Conservation (phyloP, 78 protist species). For the Dictyostelium capitatum region DNA sequence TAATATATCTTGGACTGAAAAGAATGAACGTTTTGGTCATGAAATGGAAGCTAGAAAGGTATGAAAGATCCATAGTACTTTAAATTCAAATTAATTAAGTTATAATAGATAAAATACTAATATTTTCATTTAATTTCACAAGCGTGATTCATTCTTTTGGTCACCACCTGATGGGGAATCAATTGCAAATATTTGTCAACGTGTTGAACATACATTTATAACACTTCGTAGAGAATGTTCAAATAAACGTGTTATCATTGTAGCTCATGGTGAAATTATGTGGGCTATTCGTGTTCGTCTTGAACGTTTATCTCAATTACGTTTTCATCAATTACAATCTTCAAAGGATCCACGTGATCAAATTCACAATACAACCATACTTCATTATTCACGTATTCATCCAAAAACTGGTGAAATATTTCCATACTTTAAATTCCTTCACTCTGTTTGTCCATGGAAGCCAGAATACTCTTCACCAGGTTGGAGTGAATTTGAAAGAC, state of each 20-base stretch:
- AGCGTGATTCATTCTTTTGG: neutral
- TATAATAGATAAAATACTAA: too few relatives aligned
- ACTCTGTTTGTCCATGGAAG: slow-evolving; percentile 86
- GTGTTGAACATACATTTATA: slow-evolving; percentile 83
- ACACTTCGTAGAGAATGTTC: slow-evolving; percentile 83
- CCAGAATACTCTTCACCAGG: slow-evolving; percentile 82
- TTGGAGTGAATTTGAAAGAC: slow-evolving; percentile 86
- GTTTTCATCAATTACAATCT: slow-evolving; percentile 77
- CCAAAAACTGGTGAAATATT: slow-evolving; percentile 82
- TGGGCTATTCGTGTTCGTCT: slow-evolving; percentile 85
- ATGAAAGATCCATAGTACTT: slow-evolving; percentile 80
- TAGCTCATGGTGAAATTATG: slow-evolving; percentile 88
- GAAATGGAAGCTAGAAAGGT: slow-evolving; percentile 69
- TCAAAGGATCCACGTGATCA: slow-evolving; percentile 72
- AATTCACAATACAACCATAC: slow-evolving; percentile 81
- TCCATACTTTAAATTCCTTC: slow-evolving; percentile 76
- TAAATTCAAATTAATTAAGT: too few relatives aligned
- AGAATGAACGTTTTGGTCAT: slow-evolving; percentile 70
- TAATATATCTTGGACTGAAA: slow-evolving; percentile 79
- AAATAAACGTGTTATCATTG: slow-evolving; percentile 84
- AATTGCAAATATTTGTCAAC: slow-evolving; percentile 77
- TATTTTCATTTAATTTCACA: neutral
- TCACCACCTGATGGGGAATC: slow-evolving; percentile 43
- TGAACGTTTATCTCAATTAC: slow-evolving; percentile 80
- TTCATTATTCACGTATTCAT: slow-evolving; percentile 84